phyloP scores from a whole-genome alignment of 1,139 yeast species.

The Suhomyces bokatorum region DNA sequence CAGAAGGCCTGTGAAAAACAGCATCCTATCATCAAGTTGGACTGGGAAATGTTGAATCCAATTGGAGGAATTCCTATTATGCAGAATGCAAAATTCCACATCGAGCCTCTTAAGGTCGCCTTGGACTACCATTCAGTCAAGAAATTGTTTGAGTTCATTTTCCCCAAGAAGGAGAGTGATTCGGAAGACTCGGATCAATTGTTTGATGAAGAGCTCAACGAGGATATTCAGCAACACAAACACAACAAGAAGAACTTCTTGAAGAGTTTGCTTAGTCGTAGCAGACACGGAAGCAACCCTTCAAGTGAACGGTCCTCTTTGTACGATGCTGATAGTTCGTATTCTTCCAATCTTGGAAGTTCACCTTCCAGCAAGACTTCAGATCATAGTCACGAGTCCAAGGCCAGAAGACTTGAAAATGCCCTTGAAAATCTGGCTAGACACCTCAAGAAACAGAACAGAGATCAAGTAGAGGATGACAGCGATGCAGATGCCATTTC shows the following conservation, averaged over 20 bases:
- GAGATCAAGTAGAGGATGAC: conserved; percentile 18
- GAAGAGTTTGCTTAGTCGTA: conserved; percentile 1
- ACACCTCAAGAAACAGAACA: neutral
- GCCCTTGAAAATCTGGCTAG: conserved; percentile 3
- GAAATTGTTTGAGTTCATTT: conserved; percentile 60
- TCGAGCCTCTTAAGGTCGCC: conserved; percentile 72
- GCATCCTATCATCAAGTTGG: conserved; percentile 49
- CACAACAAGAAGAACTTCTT: conserved; percentile 9
- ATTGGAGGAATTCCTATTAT: conserved; percentile 82
- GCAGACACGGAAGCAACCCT: neutral
- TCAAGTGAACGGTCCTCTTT: conserved; percentile 8
- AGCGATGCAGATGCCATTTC: conserved; percentile 42
- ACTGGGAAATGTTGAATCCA: conserved; percentile 76
- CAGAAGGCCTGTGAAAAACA: conserved; percentile 6
- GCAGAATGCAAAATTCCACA: conserved; percentile 46
- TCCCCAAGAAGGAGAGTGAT: conserved; percentile 44
- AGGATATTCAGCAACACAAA: conserved; percentile 7
- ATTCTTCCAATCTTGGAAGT: conserved; percentile 3
- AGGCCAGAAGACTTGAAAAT: conserved; percentile 2
- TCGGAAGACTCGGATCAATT: conserved; percentile 1
- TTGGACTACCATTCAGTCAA: conserved; percentile 71
- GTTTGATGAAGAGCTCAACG: conserved; percentile 3
- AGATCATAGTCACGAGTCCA: neutral
- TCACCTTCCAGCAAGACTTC: conserved; percentile 5
- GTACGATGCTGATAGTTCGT: conserved; percentile 4